These are phyloP conservation scores for Discostella stelligeroides DNA, from an alignment of 108 stramenopile species.

Conservation along the genomic window DNA sequence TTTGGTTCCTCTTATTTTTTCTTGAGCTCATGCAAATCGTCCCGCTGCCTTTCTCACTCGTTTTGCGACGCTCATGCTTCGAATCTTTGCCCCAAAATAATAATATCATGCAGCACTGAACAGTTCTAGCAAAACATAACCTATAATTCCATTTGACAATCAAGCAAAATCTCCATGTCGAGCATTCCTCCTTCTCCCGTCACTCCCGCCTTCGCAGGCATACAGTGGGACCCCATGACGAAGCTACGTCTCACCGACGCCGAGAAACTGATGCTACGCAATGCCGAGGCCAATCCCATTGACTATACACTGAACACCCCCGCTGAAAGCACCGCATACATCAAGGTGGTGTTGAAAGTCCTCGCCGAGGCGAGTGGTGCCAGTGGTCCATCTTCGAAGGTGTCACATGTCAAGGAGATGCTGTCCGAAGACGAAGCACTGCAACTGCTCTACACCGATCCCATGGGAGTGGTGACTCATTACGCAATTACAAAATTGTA, in stretches of 20 bases:
- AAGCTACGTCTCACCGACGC: conserved; percentile 58
- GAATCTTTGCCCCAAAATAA: too few relatives aligned
- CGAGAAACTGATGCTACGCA: conserved; percentile 58
- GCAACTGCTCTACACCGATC: conserved; percentile 59
- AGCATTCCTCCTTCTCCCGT: conserved; percentile 63
- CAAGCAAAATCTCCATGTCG: too few relatives aligned
- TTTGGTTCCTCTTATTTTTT: too few relatives aligned
- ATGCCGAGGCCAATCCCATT: conserved; percentile 72
- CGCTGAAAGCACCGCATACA: conserved; percentile 64
- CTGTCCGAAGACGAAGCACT: conserved; percentile 57
- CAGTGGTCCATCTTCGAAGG: conserved; percentile 50
- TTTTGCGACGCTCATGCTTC: too few relatives aligned
- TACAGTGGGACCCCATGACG: conserved; percentile 64
- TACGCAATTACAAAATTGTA: conserved; percentile 72
- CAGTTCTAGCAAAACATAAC: not conserved
- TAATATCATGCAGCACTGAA: too few relatives aligned
- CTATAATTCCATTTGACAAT: conserved; percentile 4
- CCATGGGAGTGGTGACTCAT: conserved; percentile 68
- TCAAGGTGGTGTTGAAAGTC: conserved; percentile 66
- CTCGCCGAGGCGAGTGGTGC: conserved; percentile 53
- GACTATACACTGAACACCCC: conserved; percentile 69
- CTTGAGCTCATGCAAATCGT: too few relatives aligned
- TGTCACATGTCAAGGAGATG: conserved; percentile 48
- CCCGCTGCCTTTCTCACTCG: too few relatives aligned
- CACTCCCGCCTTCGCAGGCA: conserved; percentile 55